Evolutionary conservation across 257 asterid species (phyloP), one percentile per base, ranked within the genome.

Genomic region (Verbena officinalis): DNA sequence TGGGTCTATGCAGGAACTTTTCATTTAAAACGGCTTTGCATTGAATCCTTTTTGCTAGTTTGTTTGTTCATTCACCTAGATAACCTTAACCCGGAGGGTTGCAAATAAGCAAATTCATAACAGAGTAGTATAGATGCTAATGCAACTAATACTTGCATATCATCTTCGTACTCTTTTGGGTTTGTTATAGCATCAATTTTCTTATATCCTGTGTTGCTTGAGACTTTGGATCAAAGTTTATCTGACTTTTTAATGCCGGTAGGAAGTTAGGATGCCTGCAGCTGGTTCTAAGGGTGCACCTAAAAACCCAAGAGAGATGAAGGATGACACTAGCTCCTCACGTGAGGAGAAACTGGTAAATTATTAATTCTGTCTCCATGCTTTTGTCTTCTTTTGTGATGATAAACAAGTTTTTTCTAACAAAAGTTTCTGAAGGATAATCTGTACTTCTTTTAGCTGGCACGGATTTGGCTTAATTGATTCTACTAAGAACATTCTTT

Each of bases 231-330:
- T 15, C 45, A 34, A 52, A 39, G 23, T 43, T 78, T 63, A 40
- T 75, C 80, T 79, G 59, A 74, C 75, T 38, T 24, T 68, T 23
- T 16, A 22, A 53, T 71, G 73, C 15, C 75, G 53, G 46, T 78
- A 91, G 98, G 98, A 89, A 87, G 97, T 84, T 42, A 82, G 98
- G 83, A 87, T 92, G 96, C 96, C 97, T 15, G 93, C 97, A 53
- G 93, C 97, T 50, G 98, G 97, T 70, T 38, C 89, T 66, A 89
- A 89, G 69, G 95, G 96, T 39, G 76, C 74, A 30, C 88, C 91
- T 2, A 89, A 77, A 78, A 85, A 85, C 72, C 96, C 87, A n/a
- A 74, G 90, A 74, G 98, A 89, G 76, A 48, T 92, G 30, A 92
- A 92, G 74, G 96, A 89, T 72, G 96, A 92, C 72, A 89, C 89